Conservation (phyloP, 768 basidiomycete species). For the Psilocybe cubensis region DNA sequence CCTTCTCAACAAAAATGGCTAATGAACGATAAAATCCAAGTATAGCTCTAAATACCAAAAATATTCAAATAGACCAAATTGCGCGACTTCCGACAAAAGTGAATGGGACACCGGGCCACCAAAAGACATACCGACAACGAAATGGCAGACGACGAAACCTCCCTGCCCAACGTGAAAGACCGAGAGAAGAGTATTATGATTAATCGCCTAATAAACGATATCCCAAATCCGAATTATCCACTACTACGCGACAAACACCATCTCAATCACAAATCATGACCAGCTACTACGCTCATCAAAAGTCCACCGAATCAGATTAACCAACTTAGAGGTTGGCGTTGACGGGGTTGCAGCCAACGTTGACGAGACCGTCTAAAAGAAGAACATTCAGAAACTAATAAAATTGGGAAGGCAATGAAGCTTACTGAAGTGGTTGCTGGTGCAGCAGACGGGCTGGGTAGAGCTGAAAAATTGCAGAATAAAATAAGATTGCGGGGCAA, state of each 20-base stretch:
- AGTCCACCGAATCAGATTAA: not conserved
- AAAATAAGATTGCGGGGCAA: not conserved
- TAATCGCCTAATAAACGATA: not conserved
- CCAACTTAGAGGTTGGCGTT: conserved; percentile 14
- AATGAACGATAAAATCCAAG: no score
- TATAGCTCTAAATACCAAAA: no score
- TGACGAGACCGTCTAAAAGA: conserved; percentile 21
- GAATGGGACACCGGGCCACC: no score
- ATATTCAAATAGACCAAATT: no score
- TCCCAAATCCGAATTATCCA: not conserved
- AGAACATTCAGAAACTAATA: not conserved
- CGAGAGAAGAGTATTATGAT: no score
- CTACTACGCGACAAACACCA: not conserved
- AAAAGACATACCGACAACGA: no score
- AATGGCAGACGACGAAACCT: no score
- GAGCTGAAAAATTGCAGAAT: conserved; percentile 9
- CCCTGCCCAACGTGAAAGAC: no score
- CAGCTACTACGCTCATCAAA: no score
- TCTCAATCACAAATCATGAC: not conserved
- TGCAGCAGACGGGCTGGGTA: conserved; percentile 31
- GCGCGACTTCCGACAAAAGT: no score
- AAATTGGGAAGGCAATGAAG: not conserved
- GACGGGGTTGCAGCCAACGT: conserved; percentile 26
- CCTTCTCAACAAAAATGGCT: no score
- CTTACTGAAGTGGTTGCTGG: conserved; percentile 29